phyloP scores from a whole-genome alignment of 1,284 basidiomycete species.

The Pseudozyma tsukubaensis region DNA sequence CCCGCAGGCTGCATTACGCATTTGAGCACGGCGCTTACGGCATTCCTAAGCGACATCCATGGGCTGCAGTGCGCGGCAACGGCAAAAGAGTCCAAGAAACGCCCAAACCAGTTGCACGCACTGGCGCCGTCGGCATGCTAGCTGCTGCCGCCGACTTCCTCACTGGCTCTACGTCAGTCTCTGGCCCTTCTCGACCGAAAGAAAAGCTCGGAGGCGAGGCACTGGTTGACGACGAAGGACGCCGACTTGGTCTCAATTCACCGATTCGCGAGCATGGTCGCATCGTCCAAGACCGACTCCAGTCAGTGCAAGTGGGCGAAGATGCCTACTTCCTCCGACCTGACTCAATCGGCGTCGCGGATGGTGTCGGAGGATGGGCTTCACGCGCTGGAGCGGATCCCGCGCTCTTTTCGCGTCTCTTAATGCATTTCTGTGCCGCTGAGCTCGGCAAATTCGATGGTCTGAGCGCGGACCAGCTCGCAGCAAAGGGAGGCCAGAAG shows the following conservation, averaged over 20 bases:
- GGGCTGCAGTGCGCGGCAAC: conserved; percentile 53
- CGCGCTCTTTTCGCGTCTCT: conserved; percentile 82
- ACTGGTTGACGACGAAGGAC: conserved; percentile 29
- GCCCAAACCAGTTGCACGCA: conserved; percentile 22
- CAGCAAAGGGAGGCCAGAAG: conserved; percentile 50
- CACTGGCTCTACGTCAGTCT: conserved; percentile 31
- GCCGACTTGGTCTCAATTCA: conserved; percentile 52
- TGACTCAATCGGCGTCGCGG: conserved; percentile 86
- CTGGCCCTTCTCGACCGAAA: conserved; percentile 20
- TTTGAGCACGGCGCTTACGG: conserved; percentile 70
- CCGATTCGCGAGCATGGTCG: conserved; percentile 62
- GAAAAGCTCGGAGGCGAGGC: conserved; percentile 38
- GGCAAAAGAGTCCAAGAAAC: conserved; percentile 52
- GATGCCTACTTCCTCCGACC: conserved; percentile 84
- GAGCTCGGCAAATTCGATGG: conserved; percentile 69
- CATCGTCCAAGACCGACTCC: conserved; percentile 61
- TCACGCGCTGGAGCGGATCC: conserved; percentile 73
- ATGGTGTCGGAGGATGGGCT: conserved; percentile 89
- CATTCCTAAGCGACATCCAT: conserved; percentile 69
- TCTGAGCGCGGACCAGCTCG: conserved; percentile 32
- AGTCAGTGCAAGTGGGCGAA: conserved; percentile 81
- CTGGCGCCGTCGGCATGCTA: conserved; percentile 61
- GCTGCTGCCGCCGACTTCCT: conserved; percentile 63
- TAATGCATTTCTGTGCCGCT: conserved; percentile 85
- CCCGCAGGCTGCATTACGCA: conserved; percentile 35